phyloP scores from a whole-genome alignment of 192 early-diverging fungal species.

The Dispira simplex region DNA sequence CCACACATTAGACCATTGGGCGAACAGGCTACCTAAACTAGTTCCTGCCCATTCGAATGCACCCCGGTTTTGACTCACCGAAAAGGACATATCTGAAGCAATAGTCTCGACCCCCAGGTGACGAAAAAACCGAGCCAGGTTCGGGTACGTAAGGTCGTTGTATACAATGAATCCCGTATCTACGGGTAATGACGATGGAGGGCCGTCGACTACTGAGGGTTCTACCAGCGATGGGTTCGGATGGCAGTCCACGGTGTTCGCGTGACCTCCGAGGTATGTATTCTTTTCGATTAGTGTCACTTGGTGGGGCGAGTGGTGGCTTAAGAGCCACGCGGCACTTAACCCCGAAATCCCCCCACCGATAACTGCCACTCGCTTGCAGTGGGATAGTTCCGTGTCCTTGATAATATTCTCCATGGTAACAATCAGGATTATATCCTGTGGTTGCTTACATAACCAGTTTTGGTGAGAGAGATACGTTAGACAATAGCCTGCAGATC shows the following conservation, averaged over 20 bases:
- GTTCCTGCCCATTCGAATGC: conserved; percentile 48
- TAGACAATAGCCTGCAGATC: too few relatives aligned
- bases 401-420: too few relatives aligned
- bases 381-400: not conserved
- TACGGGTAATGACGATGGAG: conserved; percentile 26
- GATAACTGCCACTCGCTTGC: conserved; percentile 9
- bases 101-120: conserved; percentile 24
- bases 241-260: conserved; percentile 40
- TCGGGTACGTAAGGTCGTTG: conserved; percentile 46
- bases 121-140: conserved; percentile 32
- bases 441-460: too few relatives aligned
- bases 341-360: conserved; percentile 24
- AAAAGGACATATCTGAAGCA: conserved; percentile 38
- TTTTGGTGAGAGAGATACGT: too few relatives aligned
- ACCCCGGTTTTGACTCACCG: conserved; percentile 40
- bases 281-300: conserved; percentile 34
- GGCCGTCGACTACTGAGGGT: conserved; percentile 10
- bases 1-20: conserved; percentile 31
- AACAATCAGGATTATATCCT: too few relatives aligned
- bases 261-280: conserved; percentile 41
- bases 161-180: conserved; percentile 55
- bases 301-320: conserved; percentile 16
- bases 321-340: conserved; percentile 36
- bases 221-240: conserved; percentile 10
- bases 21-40: conserved; percentile 35